phyloP scores from a whole-genome alignment of 73 alveolate species.

The Symbiodinium natans region DNA sequence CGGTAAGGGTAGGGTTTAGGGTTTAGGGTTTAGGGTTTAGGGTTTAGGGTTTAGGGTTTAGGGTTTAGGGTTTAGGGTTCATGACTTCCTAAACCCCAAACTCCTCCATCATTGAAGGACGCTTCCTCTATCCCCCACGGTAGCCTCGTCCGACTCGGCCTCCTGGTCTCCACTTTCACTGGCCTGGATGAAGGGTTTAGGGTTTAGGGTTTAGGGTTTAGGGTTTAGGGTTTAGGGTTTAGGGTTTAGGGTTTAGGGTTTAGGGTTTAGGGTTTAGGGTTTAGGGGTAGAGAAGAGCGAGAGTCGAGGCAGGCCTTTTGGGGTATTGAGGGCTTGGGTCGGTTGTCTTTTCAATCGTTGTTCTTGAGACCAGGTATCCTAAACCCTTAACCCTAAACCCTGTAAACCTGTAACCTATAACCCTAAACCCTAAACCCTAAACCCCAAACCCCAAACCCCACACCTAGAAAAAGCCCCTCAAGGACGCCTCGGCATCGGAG shows the following conservation, averaged over 20 bases:
- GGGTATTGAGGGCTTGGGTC: too few species aligned
- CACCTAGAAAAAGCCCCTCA: neutral
- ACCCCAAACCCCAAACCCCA: neutral
- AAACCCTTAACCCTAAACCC: neutral
- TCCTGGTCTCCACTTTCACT: neutral
- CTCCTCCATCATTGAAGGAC: neutral
- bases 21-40: neutral
- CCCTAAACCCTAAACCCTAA: neutral
- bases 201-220: neutral
- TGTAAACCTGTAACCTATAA: too few species aligned
- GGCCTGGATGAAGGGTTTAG: neutral
- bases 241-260: too few species aligned
- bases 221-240: too few species aligned
- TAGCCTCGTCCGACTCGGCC: neutral
- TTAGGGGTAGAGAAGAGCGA: too few species aligned
- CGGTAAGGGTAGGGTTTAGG: neutral
- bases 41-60: neutral
- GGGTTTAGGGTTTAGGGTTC: neutral
- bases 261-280: neutral
- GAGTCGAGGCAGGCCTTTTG: too few species aligned
- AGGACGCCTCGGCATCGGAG: slow-evolving; percentile 54
- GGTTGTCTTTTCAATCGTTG: too few species aligned
- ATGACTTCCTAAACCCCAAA: neutral
- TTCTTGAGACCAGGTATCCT: too few species aligned
- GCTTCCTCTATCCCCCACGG: neutral